phyloP scores from a whole-genome alignment of 1,284 basidiomycete species.

The Ganoderma meredithae region DNA sequence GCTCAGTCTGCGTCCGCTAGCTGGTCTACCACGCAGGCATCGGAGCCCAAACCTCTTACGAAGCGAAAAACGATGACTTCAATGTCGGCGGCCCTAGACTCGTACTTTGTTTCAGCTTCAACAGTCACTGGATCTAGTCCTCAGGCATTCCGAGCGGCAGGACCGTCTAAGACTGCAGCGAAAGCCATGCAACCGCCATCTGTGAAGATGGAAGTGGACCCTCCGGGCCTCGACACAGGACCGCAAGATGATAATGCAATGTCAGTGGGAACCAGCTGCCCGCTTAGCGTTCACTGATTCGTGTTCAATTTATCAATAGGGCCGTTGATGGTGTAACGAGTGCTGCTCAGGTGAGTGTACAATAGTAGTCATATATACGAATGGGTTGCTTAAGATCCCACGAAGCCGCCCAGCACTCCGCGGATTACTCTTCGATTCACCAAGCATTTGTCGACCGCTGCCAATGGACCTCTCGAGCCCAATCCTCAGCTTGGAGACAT shows the following conservation, averaged over 20 bases:
- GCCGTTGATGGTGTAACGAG: constrained; percentile 1
- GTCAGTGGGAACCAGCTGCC: neutral
- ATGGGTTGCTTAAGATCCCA: too few species aligned
- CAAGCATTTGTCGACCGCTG: neutral
- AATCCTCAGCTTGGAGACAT: constrained; percentile 1
- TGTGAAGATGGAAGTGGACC: constrained; percentile 22
- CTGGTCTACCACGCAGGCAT: neutral
- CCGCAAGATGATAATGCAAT: constrained; percentile 11
- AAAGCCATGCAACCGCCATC: neutral
- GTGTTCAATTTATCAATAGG: neutral
- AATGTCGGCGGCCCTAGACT: constrained; percentile 20
- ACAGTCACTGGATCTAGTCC: neutral
- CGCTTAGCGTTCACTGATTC: neutral
- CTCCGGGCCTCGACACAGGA: neutral
- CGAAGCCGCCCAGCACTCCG: neutral
- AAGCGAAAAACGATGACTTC: constrained; percentile 22
- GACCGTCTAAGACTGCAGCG: neutral
- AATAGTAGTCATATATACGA: too few species aligned
- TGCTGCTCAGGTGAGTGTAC: constrained; percentile 1
- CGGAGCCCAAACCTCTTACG: constrained; percentile 4
- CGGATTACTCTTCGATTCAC: neutral
- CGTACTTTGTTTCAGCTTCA: neutral
- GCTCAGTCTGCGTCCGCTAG: neutral
- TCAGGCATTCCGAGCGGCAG: neutral
- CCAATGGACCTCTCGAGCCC: neutral